A percentile compares a stretch with the other conserved stretches of the same genome.
Conservation (phyloP, 176 grass and related monocot species). For the Microstegium vimineum region DNA sequence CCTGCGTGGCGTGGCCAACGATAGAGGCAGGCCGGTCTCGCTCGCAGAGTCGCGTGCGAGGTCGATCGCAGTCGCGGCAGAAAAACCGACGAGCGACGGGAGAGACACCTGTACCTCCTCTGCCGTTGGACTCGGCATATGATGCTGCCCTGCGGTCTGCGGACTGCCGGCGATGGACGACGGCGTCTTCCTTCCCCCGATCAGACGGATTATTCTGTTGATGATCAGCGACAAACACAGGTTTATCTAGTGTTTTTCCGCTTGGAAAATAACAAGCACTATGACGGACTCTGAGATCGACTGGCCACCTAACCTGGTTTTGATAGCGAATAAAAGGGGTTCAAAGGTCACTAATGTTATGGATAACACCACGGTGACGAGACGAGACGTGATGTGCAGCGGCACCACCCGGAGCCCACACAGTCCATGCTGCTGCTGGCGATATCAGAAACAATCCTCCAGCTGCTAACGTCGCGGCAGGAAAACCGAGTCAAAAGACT, state of each 20-base stretch:
- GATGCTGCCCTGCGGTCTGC: no score
- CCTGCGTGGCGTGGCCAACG: neutral
- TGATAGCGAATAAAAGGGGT: neutral
- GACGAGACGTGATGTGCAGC: neutral
- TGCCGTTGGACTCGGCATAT: no score
- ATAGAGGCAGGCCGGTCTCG: neutral
- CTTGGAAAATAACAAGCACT: neutral
- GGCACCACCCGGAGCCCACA: neutral
- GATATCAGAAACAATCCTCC: no score
- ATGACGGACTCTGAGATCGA: neutral
- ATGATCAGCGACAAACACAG: neutral
- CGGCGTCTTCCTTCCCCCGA: neutral
- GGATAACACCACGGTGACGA: neutral
- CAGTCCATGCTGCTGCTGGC: neutral
- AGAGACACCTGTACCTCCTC: no score
- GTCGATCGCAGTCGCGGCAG: no score
- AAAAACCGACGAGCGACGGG: no score
- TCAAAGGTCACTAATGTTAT: neutral
- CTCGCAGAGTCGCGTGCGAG: neutral
- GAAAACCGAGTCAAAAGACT: neutral
- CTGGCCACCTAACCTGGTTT: neutral
- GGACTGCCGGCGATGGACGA: no score
- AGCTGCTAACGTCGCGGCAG: neutral
- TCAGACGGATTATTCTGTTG: neutral
- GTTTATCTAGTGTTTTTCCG: neutral